Conservation (phyloP, 2,329 filamentous ascomycete species). For the Sarocladium oryzae region DNA sequence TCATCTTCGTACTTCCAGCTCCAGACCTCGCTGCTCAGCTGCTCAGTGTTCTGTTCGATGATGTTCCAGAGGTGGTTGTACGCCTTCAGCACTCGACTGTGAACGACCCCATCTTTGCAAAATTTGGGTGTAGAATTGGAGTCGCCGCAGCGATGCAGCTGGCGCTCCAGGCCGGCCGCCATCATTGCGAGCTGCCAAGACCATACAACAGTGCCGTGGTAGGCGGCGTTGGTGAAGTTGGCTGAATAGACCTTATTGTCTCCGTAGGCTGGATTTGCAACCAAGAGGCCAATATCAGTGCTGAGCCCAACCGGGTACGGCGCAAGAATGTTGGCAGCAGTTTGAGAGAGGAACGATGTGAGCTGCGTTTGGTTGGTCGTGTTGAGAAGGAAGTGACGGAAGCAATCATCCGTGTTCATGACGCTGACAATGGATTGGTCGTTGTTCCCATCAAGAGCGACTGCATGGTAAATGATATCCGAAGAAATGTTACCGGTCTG, state of each 20-base stretch:
- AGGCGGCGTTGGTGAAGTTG: conserved; percentile 51
- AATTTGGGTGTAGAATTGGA: conserved; percentile 33
- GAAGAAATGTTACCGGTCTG: conserved; percentile 32
- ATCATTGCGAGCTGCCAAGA: conserved; percentile 60
- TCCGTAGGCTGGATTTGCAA: conserved; percentile 56
- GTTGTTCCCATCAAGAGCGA: conserved; percentile 48
- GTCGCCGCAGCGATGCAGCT: conserved; percentile 44
- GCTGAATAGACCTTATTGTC: conserved; percentile 36
- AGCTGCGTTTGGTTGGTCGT: conserved; percentile 51
- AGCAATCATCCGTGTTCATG: conserved; percentile 60
- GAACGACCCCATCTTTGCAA: conserved; percentile 38
- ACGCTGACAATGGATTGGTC: conserved; percentile 44
- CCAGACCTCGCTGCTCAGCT: conserved; percentile 55
- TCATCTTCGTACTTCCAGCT: conserved; percentile 47
- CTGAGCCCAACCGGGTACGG: conserved; percentile 54
- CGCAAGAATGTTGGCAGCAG: conserved; percentile 48
- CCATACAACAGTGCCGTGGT: conserved; percentile 59
- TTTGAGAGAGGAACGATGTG: conserved; percentile 48
- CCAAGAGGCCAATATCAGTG: conserved; percentile 48
- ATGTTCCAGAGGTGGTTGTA: conserved; percentile 57
- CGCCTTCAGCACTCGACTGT: conserved; percentile 38
- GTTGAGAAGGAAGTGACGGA: conserved; percentile 57
- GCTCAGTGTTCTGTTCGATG: conserved; percentile 45
- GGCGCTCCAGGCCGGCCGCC: conserved; percentile 51
- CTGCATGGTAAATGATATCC: conserved; percentile 38